Evolutionary conservation across 2,329 filamentous ascomycete genomes (phyloP), one percentile per base, ranked within the genome.

Genomic region (Trichoderma pleuroti): DNA sequence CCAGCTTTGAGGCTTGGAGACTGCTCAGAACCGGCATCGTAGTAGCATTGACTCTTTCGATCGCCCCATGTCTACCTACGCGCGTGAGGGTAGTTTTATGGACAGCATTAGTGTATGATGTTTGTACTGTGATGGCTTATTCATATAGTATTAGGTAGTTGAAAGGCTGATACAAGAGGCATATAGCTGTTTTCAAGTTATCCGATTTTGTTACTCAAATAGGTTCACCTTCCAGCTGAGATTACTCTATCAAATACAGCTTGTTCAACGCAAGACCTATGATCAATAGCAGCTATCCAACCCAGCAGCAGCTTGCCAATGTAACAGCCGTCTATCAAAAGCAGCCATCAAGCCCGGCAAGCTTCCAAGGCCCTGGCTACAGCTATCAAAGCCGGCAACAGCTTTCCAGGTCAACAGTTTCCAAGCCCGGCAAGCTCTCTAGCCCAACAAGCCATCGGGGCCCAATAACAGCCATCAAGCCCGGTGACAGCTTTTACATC

Each of bases 201-300:
- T 21, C 5, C 4, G 42, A 21, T 21, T 46, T 2, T 21, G n/a
- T 46, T 49, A 9, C 9, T 21, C 10, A 21, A 49, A 49, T n/a
- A 21, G 10, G n/a, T 21, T n/a, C 9, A n/a, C n/a, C 42, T 49
- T 49, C 0, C 0, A 21, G 5, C 2, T 5, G 1, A 49, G n/a
- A 49, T 49, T 49, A 9, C 42, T n/a, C 6, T 12, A 4, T n/a
- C 42, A 21, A 21, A 11, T 21, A 21, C n/a, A 49, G 1, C 10
- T 21, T 0, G 21, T 21, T 49, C 18, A 49, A 21, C n/a, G 10
- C 18, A 42, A 42, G 39, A n/a, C 39, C 8, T 42, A n/a, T n/a
- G n/a, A 21, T 49, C n/a, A 49, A 49, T 49, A 49, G 42, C 42
- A 28, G 26, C 26, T 28, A 28, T 28, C 26, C 3, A 5, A 5